A percentile compares a stretch with the other conserved stretches of the same genome.
Evolutionary conservation across 495 filamentous ascomycete genomes (phyloP).

Genomic region (Viridothelium virens): DNA sequence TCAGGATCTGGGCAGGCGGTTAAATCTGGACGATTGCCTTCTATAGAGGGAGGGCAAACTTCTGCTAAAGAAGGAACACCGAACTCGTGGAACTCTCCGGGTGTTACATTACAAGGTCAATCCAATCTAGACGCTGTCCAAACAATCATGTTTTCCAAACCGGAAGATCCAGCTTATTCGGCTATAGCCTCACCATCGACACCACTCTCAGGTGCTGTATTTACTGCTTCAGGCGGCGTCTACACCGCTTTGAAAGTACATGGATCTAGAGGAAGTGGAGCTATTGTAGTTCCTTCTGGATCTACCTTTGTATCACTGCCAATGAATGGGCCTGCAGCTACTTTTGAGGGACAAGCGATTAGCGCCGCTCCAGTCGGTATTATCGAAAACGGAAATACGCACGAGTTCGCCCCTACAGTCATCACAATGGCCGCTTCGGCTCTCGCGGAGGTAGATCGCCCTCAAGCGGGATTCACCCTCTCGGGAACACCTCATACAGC

Average conservation of each 20-base stretch:
- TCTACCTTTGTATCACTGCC: background rate
- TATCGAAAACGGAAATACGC: background rate
- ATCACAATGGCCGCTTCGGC: background rate
- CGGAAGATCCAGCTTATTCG: background rate
- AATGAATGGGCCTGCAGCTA: constrained; percentile 2
- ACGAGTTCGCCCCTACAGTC: background rate
- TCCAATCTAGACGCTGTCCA: background rate
- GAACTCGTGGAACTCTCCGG: background rate
- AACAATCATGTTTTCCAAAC: background rate
- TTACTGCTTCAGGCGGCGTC: background rate
- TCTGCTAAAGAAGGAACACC: background rate
- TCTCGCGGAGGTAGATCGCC: background rate
- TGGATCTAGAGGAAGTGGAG: background rate
- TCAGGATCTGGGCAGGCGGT: background rate
- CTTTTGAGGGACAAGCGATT: background rate
- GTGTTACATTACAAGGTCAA: background rate
- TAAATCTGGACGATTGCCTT: background rate
- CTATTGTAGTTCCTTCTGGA: background rate
- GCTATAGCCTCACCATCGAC: background rate
- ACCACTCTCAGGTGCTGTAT: background rate
- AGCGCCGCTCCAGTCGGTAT: background rate
- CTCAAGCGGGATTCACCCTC: background rate
- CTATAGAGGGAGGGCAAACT: background rate
- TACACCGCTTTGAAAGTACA: background rate
- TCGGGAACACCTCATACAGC: constrained; percentile 5